These are phyloP conservation scores for Conticribra weissflogii DNA, from an alignment of 108 stramenopile species.

Conservation along the genomic window DNA sequence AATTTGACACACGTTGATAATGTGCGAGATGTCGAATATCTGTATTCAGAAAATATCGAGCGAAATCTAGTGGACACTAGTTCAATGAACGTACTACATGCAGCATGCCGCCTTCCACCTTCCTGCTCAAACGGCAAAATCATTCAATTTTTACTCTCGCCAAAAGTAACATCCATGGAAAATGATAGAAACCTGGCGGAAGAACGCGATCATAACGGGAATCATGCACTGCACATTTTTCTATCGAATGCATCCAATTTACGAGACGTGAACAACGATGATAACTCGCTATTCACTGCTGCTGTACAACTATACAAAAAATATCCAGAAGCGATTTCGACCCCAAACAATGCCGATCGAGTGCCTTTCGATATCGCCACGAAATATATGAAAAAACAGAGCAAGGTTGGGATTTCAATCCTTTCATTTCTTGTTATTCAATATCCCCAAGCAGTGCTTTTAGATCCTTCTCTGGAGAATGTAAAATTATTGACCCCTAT, in stretches of 20 bases:
- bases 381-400: neutral
- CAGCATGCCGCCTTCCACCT: constrained; percentile 32
- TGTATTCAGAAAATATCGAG: neutral
- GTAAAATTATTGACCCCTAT: constrained; percentile 4
- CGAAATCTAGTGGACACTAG: neutral
- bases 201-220: constrained; percentile 32
- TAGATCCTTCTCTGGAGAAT: constrained; percentile 21
- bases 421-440: constrained; percentile 8
- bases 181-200: constrained; percentile 8
- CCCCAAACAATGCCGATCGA: neutral
- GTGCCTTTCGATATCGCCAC: neutral
- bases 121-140: constrained; percentile 7
- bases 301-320: neutral
- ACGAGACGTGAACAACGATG: constrained; percentile 15
- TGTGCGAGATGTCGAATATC: neutral
- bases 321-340: too few relatives aligned
- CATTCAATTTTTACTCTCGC: constrained; percentile 10
- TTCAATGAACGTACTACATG: constrained; percentile 30
- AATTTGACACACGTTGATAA: neutral
- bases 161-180: constrained; percentile 14
- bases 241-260: too few relatives aligned
- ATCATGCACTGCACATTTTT: constrained; percentile 38
- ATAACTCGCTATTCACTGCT: neutral
- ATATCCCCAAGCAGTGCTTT: constrained; percentile 29
- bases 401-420: neutral